Base-by-base conservation (phyloP, 2,329 filamentous ascomycete species). In the Diaporthe sp. region DNA sequence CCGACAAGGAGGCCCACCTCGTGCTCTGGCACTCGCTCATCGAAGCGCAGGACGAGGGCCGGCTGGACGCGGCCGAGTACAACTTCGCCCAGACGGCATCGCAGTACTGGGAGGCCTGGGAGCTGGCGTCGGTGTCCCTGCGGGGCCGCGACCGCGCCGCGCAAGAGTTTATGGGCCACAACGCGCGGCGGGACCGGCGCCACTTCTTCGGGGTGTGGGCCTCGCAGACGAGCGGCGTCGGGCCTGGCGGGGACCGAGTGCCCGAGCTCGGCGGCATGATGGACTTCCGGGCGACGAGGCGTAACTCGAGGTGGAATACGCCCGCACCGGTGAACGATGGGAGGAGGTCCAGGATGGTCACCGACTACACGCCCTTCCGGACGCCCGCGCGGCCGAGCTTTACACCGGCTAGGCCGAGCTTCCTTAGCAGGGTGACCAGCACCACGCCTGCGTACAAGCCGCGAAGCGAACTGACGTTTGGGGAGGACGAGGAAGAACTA, bases 131-230 rank as follows among this genome's bases (percentile, higher is more conserved):
- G 1, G 75, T 82, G 28, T 79, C 81, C 61, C 72, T 78, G 39
- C 75, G 76, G 37, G 76, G 80, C 37, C 78, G 76, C 34, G 76
- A 78, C 22, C 78, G 78, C 51, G 78, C 79, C 42, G 81, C 79
- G 37, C 72, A 67, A 13, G 78, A 80, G 20, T 60, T 82, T 15
- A 73, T 74, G 58, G 78, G 80, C 7, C 79, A 79, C 53, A 80
- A 80, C 47, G 76, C 80, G 15, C 72, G 75, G 53, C 77, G 79
- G 28, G 67, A 80, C 25, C 71, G 76, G 57, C 73, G 77, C 28
- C 75, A 78, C 25, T 61, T 80, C 13, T 57, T 82, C 22, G 75
- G 75, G 39, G 77, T 78, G n/a, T 82, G 81, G 81, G 79, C 78
- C 37, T 73, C 79, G 47, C 72, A 71, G n/a, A 75, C 73, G 25